Base-by-base conservation (phyloP, 352 stramenopile genomes). In the Nothophytophthora sp. region DNA sequence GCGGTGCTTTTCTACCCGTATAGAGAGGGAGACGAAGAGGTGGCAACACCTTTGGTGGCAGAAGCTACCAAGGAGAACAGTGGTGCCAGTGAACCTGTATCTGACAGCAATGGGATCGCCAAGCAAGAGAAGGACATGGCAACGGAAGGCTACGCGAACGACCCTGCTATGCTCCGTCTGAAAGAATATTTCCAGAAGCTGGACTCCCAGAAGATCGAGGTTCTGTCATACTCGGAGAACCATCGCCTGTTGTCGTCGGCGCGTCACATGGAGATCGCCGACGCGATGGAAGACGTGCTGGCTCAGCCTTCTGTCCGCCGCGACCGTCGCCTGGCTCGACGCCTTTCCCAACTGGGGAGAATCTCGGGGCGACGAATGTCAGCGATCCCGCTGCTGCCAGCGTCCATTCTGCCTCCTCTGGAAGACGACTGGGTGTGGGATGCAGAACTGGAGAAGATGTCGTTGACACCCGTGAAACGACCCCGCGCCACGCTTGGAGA, bases 271-370 rank as follows among this genome's bases (percentile, higher is more conserved):
- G 63, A 73, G 29, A 88, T 92, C 40, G 78, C 82, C 20, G 74
- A 91, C 33, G 82, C 82, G 2, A 90, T 92, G 75, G 82, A 92
- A 45, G 66, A 81, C 28, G 59, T 86, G 32, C 56, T 92, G 19
- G 76, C 82, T 13, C 66, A 84, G 27, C 69, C 77, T 27, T 92
- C 80, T 3, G 27, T 72, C 30, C 70, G 80, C 39, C 79, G 84
- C 46, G 71, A 84, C 16, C 77, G 76, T 34, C 82, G 76, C 24
- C 61, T 83, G 15, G 82, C 82, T 10, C 69, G 78, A 12, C 56
- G 82, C 2, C 53, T 88, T 5, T 89, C 82, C 30, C 75, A 80
- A 13, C 54, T 91, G 5, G 77, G 72, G 10, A 67, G 81, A 33
- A 77, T 86, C 25, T 73, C 73, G 1, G 76, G 63, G 2, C 70